A percentile compares a stretch with the other conserved stretches of the same genome.
phyloP scores from a whole-genome alignment of 169 alveolate genomes.

The Perkinsus marinus region DNA sequence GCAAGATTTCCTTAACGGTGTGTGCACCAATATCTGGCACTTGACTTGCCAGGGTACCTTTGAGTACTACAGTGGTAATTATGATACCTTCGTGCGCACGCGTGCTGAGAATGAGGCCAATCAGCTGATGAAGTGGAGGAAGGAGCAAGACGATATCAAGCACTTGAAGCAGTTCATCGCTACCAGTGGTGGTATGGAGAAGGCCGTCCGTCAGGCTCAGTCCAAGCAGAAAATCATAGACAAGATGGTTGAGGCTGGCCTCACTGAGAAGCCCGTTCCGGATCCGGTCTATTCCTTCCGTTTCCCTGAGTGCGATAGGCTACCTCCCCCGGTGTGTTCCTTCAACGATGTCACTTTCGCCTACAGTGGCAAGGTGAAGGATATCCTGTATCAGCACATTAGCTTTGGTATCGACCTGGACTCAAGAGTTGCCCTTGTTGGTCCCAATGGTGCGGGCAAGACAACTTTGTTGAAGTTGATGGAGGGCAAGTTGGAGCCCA shows the following conservation, averaged over 20 bases:
- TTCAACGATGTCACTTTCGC: conserved; percentile 42
- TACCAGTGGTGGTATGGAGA: conserved; percentile 49
- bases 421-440: conserved; percentile 85
- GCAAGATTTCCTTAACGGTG: conserved; percentile 83
- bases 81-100: conserved; percentile 75
- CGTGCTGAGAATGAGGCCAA: conserved; percentile 66
- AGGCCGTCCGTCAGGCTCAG: conserved; percentile 45
- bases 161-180: conserved; percentile 85
- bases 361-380: conserved; percentile 32
- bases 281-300: conserved; percentile 67
- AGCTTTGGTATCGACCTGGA: conserved; percentile 46
- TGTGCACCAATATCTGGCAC: conserved; percentile 82
- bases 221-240: conserved; percentile 73
- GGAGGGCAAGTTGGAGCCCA: conserved; percentile 58
- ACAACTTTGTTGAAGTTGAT: conserved; percentile 81
- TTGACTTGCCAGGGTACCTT: conserved; percentile 56
- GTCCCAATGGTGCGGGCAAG: conserved; percentile 94
- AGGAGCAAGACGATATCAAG: conserved; percentile 66
- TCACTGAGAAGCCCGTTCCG: conserved; percentile 66
- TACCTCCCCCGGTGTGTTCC: conserved; percentile 70
- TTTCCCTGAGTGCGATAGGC: conserved; percentile 68
- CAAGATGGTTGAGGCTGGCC: conserved; percentile 68
- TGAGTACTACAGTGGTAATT: conserved; percentile 76
- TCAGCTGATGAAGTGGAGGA: conserved; percentile 66
- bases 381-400: conserved; percentile 34